Percentiles rank a stretch among this genome's conserved stretches.
Conservation (phyloP, 2,329 filamentous ascomycete species). For the Fusarium poae region DNA sequence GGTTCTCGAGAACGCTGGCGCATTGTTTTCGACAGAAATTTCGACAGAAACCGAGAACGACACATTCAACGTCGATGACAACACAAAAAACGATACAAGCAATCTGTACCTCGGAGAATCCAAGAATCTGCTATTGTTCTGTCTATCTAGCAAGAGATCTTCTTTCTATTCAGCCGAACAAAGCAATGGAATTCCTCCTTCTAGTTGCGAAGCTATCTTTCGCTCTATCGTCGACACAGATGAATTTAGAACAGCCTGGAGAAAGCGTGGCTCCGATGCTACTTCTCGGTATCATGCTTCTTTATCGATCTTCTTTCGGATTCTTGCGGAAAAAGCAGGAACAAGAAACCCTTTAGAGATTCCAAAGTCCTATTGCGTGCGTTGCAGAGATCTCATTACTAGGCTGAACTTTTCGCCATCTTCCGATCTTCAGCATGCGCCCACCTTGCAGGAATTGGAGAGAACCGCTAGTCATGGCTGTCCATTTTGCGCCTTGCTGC, state of each 20-base stretch:
- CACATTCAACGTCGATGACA: neutral
- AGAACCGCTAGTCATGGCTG: neutral
- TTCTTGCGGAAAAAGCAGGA: neutral
- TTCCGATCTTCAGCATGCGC: neutral
- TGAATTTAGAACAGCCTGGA: neutral
- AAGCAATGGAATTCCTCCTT: neutral
- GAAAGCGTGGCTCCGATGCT: fast-evolving
- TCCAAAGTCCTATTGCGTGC: neutral
- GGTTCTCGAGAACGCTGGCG: neutral
- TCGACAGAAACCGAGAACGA: neutral
- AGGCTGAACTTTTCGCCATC: neutral
- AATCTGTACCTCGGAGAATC: neutral
- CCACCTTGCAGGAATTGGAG: neutral
- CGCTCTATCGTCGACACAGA: neutral
- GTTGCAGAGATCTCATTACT: neutral
- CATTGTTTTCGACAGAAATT: neutral
- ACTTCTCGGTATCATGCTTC: neutral
- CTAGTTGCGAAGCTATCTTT: neutral
- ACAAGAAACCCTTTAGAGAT: neutral
- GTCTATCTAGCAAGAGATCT: neutral
- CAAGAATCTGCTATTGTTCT: neutral
- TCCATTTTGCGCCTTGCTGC: neutral
- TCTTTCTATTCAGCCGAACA: neutral
- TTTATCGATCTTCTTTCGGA: neutral
- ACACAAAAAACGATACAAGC: neutral